A percentile compares a stretch with the other conserved stretches of the same genome.
Evolutionary conservation across 2,329 filamentous ascomycete species (phyloP).

Genomic region (Coniochaeta hoffmannii): DNA sequence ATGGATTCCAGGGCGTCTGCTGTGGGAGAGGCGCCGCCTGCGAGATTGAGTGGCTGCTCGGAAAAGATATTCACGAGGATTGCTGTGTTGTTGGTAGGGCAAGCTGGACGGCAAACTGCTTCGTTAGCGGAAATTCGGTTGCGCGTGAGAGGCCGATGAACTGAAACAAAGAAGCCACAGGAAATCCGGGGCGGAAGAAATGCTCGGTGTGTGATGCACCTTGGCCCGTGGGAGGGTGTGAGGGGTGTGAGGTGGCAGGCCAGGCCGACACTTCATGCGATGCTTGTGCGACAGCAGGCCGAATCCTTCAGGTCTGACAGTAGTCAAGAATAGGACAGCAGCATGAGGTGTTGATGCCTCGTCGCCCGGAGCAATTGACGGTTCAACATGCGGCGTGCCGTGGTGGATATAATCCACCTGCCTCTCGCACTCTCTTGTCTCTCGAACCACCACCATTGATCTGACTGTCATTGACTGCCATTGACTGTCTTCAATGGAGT

Average conservation of each 20-base stretch:
- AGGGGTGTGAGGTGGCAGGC: background rate
- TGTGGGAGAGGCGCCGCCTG: background rate
- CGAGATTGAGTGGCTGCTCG: constrained; percentile 1
- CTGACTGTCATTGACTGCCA: background rate
- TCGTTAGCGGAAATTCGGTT: constrained; percentile 3
- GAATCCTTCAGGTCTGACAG: background rate
- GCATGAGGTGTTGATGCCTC: background rate
- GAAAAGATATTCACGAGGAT: background rate
- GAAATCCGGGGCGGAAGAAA: background rate
- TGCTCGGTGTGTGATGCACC: constrained; percentile 3
- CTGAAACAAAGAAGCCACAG: constrained; percentile 4
- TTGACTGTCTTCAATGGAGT: background rate
- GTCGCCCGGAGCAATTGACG: background rate
- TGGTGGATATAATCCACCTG: too few species aligned
- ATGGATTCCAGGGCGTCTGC: background rate
- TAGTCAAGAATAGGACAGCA: background rate
- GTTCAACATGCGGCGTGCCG: background rate
- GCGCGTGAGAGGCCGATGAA: background rate
- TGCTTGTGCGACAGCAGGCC: background rate
- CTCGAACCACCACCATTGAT: too few species aligned
- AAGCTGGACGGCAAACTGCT: constrained; percentile 5
- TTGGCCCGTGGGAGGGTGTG: background rate
- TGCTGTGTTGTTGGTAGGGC: background rate
- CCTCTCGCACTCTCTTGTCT: too few species aligned
- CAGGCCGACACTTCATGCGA: background rate